These are phyloP conservation scores for Helenozyma rhizophorensis DNA, from an alignment of 805 yeast species.

Conservation along the genomic window DNA sequence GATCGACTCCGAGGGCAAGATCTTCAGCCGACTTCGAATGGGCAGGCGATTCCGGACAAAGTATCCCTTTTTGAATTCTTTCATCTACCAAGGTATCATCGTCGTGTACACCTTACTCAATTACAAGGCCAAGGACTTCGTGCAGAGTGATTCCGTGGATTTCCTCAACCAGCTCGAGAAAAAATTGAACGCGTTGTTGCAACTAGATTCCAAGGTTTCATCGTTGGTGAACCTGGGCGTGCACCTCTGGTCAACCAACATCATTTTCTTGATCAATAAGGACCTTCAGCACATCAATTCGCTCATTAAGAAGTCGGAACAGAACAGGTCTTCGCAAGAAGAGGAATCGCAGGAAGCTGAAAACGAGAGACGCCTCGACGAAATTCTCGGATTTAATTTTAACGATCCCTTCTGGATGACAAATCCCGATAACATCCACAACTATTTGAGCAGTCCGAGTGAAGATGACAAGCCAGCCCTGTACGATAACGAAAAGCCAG, in stretches of 20 bases:
- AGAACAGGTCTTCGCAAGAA: conserved; percentile 1
- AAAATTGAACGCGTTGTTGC: conserved; percentile 20
- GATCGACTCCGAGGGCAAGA: conserved; percentile 4
- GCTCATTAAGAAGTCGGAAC: conserved; percentile 12
- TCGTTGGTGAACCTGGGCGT: conserved; percentile 14
- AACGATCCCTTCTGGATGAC: conserved; percentile 52
- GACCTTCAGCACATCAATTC: conserved; percentile 24
- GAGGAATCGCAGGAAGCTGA: no score
- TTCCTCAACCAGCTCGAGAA: conserved; percentile 22
- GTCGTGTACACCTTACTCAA: conserved; percentile 47
- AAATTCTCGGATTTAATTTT: conserved; percentile 37
- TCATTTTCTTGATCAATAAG: conserved; percentile 27
- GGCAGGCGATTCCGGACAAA: conserved; percentile 34
- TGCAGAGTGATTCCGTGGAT: conserved; percentile 15
- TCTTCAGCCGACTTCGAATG: conserved; percentile 13
- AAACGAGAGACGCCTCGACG: conserved; percentile 23
- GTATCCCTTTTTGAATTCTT: conserved; percentile 47
- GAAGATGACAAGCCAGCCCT: conserved; percentile 1
- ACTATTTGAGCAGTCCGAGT: conserved; percentile 7
- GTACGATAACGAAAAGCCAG: conserved; percentile 1
- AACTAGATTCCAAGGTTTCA: conserved; percentile 21
- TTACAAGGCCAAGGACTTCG: conserved; percentile 34
- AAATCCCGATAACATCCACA: conserved; percentile 19
- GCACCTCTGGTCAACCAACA: conserved; percentile 34
- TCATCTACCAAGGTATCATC: conserved; percentile 48